Base-by-base conservation (phyloP, 805 yeast genomes). In the Starmerella stellata region DNA sequence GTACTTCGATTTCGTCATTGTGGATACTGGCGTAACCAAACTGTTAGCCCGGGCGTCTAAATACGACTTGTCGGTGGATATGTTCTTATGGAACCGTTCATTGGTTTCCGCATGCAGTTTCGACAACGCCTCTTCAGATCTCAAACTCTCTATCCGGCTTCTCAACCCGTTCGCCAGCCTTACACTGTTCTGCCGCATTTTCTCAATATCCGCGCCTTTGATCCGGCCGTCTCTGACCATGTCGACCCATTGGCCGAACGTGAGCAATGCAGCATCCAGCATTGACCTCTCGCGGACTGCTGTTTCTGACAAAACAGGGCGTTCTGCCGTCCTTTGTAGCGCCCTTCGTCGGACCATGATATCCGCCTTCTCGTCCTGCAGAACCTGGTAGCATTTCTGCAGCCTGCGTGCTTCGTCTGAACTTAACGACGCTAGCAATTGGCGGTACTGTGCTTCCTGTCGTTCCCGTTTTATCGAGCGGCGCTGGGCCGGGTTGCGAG, bases 41-140 rank as follows among this genome's bases (percentile, higher is more conserved):
- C 45, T 38, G 34, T 30, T 25, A 9, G 38, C 11, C 18, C 45
- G 44, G 21, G 44, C 44, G 11, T 38, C 40, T 18, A 38, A n/a
- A 31, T 39, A 45, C 14, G 37, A 23, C 20, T 38, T 39, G 20
- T 45, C 47, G 14, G 32, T 20, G 2, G 30, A 33, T 16, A 45
- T 28, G 13, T 14, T 14, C 2, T 4, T 3, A 8, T 7, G 13
- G 11, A 23, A n/a, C n/a, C 16, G n/a, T 5, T 2, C 7, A 4
- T 3, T 4, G 1, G 19, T 30, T 2, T n/a, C 13, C 11, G 9
- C 21, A 21, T 40, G 41, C 21, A 44, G 23, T 13, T 24, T 9
- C 11, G 28, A 7, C n/a, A 43, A 2, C 3, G 48, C 39, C 16
- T 9, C 24, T n/a, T 35, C 29, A 1, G 25, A 13, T 7, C 33